Conservation (phyloP, 176 grass and related monocot genomes). For the Rhipidocladum racemiflorum region DNA sequence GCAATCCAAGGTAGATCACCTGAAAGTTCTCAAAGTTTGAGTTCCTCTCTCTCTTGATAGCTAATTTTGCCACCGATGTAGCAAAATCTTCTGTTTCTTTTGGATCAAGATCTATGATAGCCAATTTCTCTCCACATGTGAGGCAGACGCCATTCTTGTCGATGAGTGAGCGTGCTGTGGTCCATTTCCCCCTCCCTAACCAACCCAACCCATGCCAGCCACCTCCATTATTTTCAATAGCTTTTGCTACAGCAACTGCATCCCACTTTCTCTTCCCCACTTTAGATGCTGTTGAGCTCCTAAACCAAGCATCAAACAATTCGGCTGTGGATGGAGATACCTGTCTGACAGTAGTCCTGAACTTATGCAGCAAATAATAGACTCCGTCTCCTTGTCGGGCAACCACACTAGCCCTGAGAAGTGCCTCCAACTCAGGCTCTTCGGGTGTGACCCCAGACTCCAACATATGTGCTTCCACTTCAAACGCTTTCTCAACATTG, state of each 20-base stretch:
- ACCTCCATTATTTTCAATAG: conserved; percentile 62
- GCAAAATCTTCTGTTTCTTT: conserved; percentile 61
- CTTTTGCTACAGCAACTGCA: conserved; percentile 32
- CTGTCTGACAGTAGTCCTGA: conserved; percentile 64
- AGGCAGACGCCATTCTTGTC: conserved; percentile 51
- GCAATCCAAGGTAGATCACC: conserved; percentile 25
- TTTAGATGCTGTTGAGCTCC: conserved; percentile 52
- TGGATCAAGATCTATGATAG: conserved; percentile 68
- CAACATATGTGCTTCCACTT: conserved; percentile 64
- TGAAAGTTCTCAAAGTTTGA: conserved; percentile 63
- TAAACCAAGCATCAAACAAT: conserved; percentile 67
- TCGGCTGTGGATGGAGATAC: conserved; percentile 41
- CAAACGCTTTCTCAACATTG: conserved; percentile 58
- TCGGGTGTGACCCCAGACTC: conserved; percentile 46
- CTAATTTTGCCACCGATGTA: conserved; percentile 45
- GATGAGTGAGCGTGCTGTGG: conserved; percentile 27
- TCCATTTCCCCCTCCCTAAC: conserved; percentile 69
- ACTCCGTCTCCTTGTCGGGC: conserved; percentile 38
- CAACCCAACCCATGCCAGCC: conserved; percentile 73
- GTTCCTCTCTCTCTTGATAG: conserved; percentile 53
- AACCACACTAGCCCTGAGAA: conserved; percentile 53
- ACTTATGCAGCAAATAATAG: conserved; percentile 69
- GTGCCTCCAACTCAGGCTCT: conserved; percentile 57
- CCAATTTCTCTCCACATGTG: conserved; percentile 56
- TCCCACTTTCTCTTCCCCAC: conserved; percentile 73